These are phyloP conservation scores for Naganishia friedmannii DNA, from an alignment of 768 basidiomycete genomes.

Conservation along the genomic window DNA sequence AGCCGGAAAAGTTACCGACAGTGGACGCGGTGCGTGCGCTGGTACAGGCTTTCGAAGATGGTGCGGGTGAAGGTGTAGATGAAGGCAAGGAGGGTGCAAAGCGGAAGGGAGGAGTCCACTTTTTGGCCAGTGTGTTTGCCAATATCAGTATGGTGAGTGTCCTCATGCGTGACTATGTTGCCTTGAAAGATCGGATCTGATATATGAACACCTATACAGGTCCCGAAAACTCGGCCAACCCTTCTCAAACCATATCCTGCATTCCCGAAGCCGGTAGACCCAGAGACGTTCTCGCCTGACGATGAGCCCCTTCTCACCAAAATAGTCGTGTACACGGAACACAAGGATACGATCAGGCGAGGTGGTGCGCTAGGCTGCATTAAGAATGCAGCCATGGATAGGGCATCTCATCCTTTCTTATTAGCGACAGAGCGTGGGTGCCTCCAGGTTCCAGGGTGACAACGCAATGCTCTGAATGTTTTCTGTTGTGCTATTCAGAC, in stretches of 20 bases:
- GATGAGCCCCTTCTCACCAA: constrained; percentile 79
- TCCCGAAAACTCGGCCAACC: constrained; percentile 71
- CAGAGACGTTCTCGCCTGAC: constrained; percentile 40
- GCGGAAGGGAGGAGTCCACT: constrained; percentile 76
- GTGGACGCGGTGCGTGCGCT: constrained; percentile 72
- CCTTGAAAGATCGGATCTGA: constrained; percentile 1
- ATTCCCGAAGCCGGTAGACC: constrained; percentile 55
- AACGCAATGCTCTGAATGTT: constrained; percentile 35
- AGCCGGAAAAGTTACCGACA: constrained; percentile 49
- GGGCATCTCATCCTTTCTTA: constrained; percentile 48
- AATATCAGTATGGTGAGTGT: constrained; percentile 74
- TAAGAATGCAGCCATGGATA: constrained; percentile 50
- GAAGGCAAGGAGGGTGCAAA: constrained; percentile 52
- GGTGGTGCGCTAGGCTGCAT: constrained; percentile 82
- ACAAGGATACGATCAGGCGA: constrained; percentile 76
- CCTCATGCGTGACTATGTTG: too few relatives aligned
- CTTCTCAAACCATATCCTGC: constrained; percentile 68
- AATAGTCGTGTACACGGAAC: constrained; percentile 82
- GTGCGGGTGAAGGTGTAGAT: constrained; percentile 60
- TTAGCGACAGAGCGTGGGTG: constrained; percentile 49
- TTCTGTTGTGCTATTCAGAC: constrained; percentile 63
- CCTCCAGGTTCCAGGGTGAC: constrained; percentile 3
- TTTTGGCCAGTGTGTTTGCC: constrained; percentile 89
- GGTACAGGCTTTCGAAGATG: constrained; percentile 83
- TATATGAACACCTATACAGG: constrained; percentile 55